Base-by-base conservation (phyloP, 352 stramenopile species). In the Pythium scleroteichum region DNA sequence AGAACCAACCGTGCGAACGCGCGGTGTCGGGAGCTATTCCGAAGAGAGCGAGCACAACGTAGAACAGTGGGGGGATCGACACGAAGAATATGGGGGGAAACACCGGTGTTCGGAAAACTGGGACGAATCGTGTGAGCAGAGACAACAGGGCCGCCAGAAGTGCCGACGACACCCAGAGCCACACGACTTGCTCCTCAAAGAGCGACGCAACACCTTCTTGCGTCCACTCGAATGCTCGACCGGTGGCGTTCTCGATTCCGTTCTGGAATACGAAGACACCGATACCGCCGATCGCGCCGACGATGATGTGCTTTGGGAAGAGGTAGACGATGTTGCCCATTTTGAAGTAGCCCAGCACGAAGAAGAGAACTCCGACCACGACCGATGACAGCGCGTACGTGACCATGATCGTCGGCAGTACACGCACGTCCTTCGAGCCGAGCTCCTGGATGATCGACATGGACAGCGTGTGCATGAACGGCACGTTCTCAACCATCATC, bases 401-500 rank as follows among this genome's bases (percentile, higher is more conserved):
- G 57, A 98, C 91, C 33, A 98, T 85, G 38, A 98, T 82, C 24
- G 94, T 98, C 8, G 88, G 90, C 19, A 98, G 59, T 8, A 85
- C 80, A 17, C 80, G 82, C 16, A 87, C 74, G 33, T 74, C 87
- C 47, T 71, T 78, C 14, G 82, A 73, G 12, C 88, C 92, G 29
- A 97, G 69, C 47, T 95, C 73, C 40, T 90, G 71, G 64, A 97
- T 95, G 64, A 94, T 91, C 16, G 76, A 71, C 35, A 91, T 74
- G 16, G 90, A 86, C 29, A 98, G 76, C 8, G 85, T 88, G 70
- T 97, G 90, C 79, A 95, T 96, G 73, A 98, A 98, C 22, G 95
- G 95, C 49, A 98, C 88, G 68, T 98, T 98, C 69, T 98, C 95
- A 33, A 98, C 90, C 94, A 98, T 98, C 85, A 98, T 97, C 67